A percentile compares a stretch with the other conserved stretches of the same genome.
Evolutionary conservation across 192 early-diverging fungal genomes (phyloP).

Genomic region (Linnemannia exigua): DNA sequence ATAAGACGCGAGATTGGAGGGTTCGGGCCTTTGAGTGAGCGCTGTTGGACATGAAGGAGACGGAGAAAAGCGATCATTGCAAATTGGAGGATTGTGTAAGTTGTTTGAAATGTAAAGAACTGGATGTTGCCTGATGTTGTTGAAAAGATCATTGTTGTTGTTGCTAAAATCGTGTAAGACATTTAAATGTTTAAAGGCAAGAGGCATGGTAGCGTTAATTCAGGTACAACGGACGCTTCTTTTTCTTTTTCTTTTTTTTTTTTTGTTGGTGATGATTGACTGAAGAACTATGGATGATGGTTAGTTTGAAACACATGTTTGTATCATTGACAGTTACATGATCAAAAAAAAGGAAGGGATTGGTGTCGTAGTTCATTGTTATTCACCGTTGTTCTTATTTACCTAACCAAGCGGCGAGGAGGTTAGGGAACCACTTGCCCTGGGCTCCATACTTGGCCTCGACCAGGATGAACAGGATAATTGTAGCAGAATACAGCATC

Average conservation of each 20-base stretch:
- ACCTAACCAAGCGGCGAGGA: conserved; percentile 60
- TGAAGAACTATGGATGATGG: not conserved
- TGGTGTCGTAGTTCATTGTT: too few relatives aligned
- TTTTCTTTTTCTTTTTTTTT: not conserved
- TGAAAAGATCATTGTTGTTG: conserved; percentile 52
- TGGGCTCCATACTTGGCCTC: conserved; percentile 57
- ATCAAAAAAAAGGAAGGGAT: too few relatives aligned
- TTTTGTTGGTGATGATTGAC: not conserved
- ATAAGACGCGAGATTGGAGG: conserved; percentile 28
- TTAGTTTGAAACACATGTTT: not conserved
- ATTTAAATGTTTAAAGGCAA: too few relatives aligned
- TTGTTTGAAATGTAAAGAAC: conserved; percentile 35
- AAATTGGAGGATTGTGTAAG: conserved; percentile 40
- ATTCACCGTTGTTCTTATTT: too few relatives aligned
- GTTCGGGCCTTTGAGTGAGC: not conserved
- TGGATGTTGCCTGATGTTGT: conserved; percentile 30
- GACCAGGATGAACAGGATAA: conserved; percentile 54
- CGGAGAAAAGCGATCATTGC: conserved; percentile 32
- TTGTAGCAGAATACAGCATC: conserved; percentile 48
- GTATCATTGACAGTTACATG: not conserved
- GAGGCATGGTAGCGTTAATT: not conserved
- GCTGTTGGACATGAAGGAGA: conserved; percentile 30
- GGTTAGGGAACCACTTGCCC: conserved; percentile 61
- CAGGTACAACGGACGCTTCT: not conserved
- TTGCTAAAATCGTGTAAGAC: not conserved